Percentiles rank a stretch among this genome's conserved stretches.
phyloP scores from a whole-genome alignment of 768 basidiomycete genomes.

The Tricholoma bakamatsutake region DNA sequence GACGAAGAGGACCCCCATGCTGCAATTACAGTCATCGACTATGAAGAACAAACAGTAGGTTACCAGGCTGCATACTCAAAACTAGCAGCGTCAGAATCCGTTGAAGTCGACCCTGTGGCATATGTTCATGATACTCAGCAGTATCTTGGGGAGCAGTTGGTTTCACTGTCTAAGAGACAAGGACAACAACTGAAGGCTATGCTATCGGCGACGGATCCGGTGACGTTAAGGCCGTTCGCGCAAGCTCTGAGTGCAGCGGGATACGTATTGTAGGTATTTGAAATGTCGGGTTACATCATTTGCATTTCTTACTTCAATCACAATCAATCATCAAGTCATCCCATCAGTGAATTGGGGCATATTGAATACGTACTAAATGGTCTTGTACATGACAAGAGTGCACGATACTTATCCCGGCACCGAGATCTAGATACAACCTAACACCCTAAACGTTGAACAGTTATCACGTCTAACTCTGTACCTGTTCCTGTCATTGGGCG shows the following conservation, averaged over 20 bases:
- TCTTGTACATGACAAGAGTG: background rate
- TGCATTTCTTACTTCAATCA: background rate
- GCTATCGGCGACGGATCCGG: slow-evolving; percentile 27
- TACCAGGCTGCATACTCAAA: slow-evolving; percentile 95
- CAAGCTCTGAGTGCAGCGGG: slow-evolving; percentile 20
- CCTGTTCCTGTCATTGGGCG: background rate
- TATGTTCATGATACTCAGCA: slow-evolving; percentile 52
- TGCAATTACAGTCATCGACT: slow-evolving; percentile 73
- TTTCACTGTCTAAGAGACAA: slow-evolving; percentile 28
- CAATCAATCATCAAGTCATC: background rate
- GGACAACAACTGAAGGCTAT: slow-evolving; percentile 32
- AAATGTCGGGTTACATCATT: background rate
- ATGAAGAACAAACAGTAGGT: slow-evolving; percentile 83
- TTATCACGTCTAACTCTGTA: background rate
- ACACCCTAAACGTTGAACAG: background rate
- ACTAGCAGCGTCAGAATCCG: slow-evolving; percentile 72
- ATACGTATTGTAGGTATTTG: slow-evolving; percentile 14
- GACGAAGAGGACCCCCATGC: slow-evolving; percentile 44
- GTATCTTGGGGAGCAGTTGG: slow-evolving; percentile 45
- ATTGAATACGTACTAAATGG: background rate
- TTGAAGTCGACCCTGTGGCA: slow-evolving; percentile 52
- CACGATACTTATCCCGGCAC: background rate
- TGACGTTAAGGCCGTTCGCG: slow-evolving; percentile 22
- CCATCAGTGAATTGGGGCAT: background rate
- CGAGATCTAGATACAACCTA: background rate